Base-by-base conservation (phyloP, 2,329 filamentous ascomycete genomes). In the Pseudocercospora eumusae region DNA sequence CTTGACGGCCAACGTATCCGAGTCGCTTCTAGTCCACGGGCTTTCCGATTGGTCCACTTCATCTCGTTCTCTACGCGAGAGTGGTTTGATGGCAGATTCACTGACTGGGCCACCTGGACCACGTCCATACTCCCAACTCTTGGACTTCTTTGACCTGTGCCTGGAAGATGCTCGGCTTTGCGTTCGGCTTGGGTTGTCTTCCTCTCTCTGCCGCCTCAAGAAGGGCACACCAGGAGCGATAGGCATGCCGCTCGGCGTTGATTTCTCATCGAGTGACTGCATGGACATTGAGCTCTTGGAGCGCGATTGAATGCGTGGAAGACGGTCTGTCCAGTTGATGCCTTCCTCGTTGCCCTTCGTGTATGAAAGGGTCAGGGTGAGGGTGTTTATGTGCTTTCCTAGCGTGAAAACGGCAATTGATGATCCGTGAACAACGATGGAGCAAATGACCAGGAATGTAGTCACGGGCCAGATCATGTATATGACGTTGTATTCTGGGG, bases 351-450 rank as follows among this genome's bases (percentile, higher is more conserved):
- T 90, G 18, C 88, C 92, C 64, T 89, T 86, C 0, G 95, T 99
- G 79, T 98, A 99, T 0, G 95, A 97, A 85, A 99, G 91, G 59
- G 95, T 97, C 64, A 99, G 83, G 0, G 91, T 93, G 68, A 99
- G 79, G 0, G 95, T 98, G 79, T 98, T 98, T 84, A 99, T 99
- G 64, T 91, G 93, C 77, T 98, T 99, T 70, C 95, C 95, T 1
- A 99, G 85, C 0, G 95, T 98, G 71, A 99, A 99, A 8, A 99
- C 95, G 4, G 95, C 95, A 69, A 99, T 90, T 0, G 95, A 98
- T n/a, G 95, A 98, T 21, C 95, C 95, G 72, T 99, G 95, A 1
- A 99, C 91, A 40, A 98, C 78, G 70, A 99, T 99, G 11, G 95
- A 99, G 3, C 90, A 84, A 57, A 99, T 91, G 64, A 99, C 93